These are phyloP conservation scores for Saccharomyces paradoxus DNA, from an alignment of 805 yeast species.

Conservation along the genomic window DNA sequence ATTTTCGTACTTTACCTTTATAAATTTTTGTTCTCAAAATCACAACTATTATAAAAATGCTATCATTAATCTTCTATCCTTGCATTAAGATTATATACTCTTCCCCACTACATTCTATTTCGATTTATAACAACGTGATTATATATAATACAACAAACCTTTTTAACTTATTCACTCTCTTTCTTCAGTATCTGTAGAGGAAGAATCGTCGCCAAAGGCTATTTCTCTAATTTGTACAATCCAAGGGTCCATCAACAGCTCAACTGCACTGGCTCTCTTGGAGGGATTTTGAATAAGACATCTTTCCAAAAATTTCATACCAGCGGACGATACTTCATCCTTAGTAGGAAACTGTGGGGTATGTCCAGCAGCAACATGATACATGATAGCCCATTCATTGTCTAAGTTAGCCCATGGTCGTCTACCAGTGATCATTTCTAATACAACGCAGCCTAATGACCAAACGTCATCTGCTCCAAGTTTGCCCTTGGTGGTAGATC, in stretches of 20 bases:
- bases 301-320: slow-evolving; percentile 59
- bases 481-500: slow-evolving; percentile 39
- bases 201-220: slow-evolving; percentile 43
- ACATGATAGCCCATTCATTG: slow-evolving; percentile 98
- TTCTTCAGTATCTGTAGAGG: not conserved
- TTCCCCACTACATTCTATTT: not conserved
- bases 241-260: slow-evolving; percentile 85
- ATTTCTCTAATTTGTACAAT: slow-evolving; percentile 60
- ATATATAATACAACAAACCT: not conserved
- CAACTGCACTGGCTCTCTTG: slow-evolving; percentile 76
- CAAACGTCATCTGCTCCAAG: slow-evolving; percentile 65
- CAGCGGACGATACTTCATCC: slow-evolving; percentile 70
- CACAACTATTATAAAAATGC: not conserved
- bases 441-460: slow-evolving; percentile 93
- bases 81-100: slow-evolving; percentile 2
- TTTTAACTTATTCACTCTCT: not conserved
- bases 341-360: slow-evolving; percentile 74
- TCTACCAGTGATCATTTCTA: slow-evolving; percentile 94
- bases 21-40: not conserved
- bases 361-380: slow-evolving; percentile 93
- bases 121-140: not conserved
- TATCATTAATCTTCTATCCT: slow-evolving; percentile 10
- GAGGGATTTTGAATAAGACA: slow-evolving; percentile 80
- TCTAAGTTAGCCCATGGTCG: slow-evolving; percentile 95
- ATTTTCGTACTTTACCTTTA: not conserved